These are phyloP conservation scores for Hirschfeldia incana DNA, from an alignment of 345 rosid genomes.

Conservation along the genomic window DNA sequence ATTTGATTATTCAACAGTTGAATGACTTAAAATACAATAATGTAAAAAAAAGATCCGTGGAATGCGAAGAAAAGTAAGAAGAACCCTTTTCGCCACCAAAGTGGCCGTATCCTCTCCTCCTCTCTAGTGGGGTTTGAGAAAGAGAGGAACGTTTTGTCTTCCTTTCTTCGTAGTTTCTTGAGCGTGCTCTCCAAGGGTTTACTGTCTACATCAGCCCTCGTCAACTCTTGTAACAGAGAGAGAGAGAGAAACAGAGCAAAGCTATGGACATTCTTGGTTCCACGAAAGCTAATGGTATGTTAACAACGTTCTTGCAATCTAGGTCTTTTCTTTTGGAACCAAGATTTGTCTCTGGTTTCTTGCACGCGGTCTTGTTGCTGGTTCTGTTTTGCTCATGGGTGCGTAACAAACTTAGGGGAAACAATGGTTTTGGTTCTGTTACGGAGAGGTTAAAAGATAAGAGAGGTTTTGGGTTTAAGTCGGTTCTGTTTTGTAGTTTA, in stretches of 20 bases:
- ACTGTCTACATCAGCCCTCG: too few species aligned
- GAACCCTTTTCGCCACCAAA: slow-evolving; percentile 9
- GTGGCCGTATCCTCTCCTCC: neutral
- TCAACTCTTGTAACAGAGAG: too few species aligned
- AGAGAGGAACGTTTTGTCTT: too few species aligned
- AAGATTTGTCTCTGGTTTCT: slow-evolving; percentile 50
- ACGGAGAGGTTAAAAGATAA: slow-evolving; percentile 32
- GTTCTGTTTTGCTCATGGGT: slow-evolving; percentile 42
- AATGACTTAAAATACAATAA: neutral
- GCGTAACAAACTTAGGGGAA: slow-evolving; percentile 29
- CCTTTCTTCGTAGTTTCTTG: too few species aligned
- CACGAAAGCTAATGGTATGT: slow-evolving; percentile 6
- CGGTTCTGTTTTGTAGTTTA: slow-evolving; percentile 50
- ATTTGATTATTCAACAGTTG: neutral
- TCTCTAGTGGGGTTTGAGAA: too few species aligned
- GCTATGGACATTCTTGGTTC: slow-evolving; percentile 41
- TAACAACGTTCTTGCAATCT: slow-evolving; percentile 33
- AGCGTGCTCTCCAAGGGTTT: too few species aligned
- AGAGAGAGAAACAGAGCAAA: slow-evolving; percentile 2
- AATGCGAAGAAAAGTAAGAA: neutral
- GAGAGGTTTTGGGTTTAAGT: slow-evolving; percentile 41
- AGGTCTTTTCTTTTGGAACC: slow-evolving; percentile 48
- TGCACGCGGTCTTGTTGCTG: slow-evolving; percentile 53
- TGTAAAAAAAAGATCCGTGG: neutral
- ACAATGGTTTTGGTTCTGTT: slow-evolving; percentile 3